Percentiles rank a stretch among this genome's conserved stretches.
Conservation (phyloP, 2,329 filamentous ascomycete species). For the Dothidotthia symphoricarpi region DNA sequence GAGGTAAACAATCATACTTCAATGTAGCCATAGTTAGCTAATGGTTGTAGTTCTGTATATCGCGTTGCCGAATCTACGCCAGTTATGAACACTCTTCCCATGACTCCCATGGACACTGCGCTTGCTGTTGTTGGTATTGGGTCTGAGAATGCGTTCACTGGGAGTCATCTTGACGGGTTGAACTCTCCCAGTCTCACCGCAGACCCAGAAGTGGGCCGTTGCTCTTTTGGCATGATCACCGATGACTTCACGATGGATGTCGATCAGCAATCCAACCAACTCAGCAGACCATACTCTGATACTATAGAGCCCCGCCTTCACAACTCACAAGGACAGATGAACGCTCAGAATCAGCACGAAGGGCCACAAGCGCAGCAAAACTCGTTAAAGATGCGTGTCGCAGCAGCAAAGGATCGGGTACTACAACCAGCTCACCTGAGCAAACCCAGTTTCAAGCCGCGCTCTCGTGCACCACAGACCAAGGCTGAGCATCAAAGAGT, state of each 20-base stretch:
- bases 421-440: not conserved
- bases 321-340: too few species aligned
- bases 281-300: not conserved
- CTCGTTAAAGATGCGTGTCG: not conserved
- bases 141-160: constrained; percentile 15
- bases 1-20: constrained; percentile 38
- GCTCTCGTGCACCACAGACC: constrained; percentile 21
- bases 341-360: too few species aligned
- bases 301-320: too few species aligned
- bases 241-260: not conserved
- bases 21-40: constrained; percentile 5
- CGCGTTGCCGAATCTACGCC: constrained; percentile 4
- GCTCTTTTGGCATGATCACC: not conserved
- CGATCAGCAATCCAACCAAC: not conserved
- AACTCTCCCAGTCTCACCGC: constrained; percentile 19
- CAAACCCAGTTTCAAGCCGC: constrained; percentile 10
- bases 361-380: too few species aligned
- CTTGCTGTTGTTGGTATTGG: constrained; percentile 32
- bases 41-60: constrained; percentile 28
- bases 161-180: constrained; percentile 18
- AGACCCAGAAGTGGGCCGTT: constrained; percentile 9
- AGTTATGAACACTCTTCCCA: constrained; percentile 8
- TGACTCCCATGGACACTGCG: constrained; percentile 31
- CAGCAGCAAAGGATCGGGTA: not conserved
- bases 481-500: constrained; percentile 33